Evolutionary conservation across 2,329 filamentous ascomycete genomes (phyloP), one percentile per base, ranked within the genome.

Genomic region (Epichloe hybrida): DNA sequence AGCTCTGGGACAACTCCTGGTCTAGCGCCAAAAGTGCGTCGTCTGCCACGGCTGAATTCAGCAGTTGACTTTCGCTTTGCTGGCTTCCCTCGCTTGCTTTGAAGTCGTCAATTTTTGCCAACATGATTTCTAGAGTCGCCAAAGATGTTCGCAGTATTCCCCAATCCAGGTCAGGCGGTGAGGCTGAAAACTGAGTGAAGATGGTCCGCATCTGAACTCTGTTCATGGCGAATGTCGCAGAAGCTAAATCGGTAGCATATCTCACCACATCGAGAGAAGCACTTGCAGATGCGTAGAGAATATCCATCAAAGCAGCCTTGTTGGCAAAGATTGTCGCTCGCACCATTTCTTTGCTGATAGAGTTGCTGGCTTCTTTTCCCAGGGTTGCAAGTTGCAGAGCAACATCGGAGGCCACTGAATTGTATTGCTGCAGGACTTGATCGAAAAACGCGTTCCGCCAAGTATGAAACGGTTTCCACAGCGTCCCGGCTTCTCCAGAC

Each of bases 361-460:
- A 62, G 17, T 61, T 65, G 47, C 68, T 73, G 39, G 64, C 64
- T 49, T 74, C 70, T 50, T 68, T 72, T 3, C 75, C 69, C 57
- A 81, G 64, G 12, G 66, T 66, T n/a, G 68, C 55, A 31, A 78
- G 68, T 57, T 81, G 78, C 54, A 75, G 72, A 48, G 79, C 71
- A 53, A 81, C 74, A 49, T 81, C 77, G 1, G 70, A 65, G 8
- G 74, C 75, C 3, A 75, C 75, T 2, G 73, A 77, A 49, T 74
- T 67, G 57, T 79, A 81, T 54, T 84, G 78, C 7, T 75, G 69
- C 40, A 81, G 62, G 21, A 80, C 70, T 52, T 79, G 74, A 50
- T 73, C 71, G 56, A 82, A 80, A 35, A 83, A 71, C 20, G 67
- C 70, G 55, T 72, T 74, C 54, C 80, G 74, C 81, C 81, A 72